A percentile compares a stretch with the other conserved stretches of the same genome.
phyloP scores from a whole-genome alignment of 2,329 filamentous ascomycete genomes.

The Ophiocordyceps camponoti-saundersi region DNA sequence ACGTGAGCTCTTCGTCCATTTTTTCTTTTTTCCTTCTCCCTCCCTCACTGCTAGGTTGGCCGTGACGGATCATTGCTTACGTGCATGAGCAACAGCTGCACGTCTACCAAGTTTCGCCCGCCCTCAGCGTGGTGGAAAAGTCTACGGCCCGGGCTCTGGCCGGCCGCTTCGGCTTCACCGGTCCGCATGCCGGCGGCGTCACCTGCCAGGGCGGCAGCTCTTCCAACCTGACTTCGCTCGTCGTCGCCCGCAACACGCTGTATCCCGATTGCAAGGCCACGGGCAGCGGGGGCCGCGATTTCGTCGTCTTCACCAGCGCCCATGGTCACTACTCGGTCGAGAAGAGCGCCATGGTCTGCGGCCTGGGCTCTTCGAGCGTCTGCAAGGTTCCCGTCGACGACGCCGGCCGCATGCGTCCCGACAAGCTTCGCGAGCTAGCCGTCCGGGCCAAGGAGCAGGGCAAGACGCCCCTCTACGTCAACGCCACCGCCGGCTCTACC shows the following conservation, averaged over 20 bases:
- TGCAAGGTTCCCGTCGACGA: slow-evolving; percentile 58
- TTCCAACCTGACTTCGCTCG: slow-evolving; percentile 71
- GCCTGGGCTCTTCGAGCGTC: slow-evolving; percentile 61
- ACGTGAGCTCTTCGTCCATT: slow-evolving; percentile 29
- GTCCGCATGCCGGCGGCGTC: slow-evolving; percentile 55
- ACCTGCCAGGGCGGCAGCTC: slow-evolving; percentile 69
- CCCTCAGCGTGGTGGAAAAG: slow-evolving; percentile 77
- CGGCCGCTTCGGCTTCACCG: slow-evolving; percentile 56
- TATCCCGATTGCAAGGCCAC: slow-evolving; percentile 60
- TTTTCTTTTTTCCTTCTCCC: background rate
- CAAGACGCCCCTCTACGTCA: slow-evolving; percentile 82
- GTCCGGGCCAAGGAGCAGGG: slow-evolving; percentile 44
- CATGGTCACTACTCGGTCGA: slow-evolving; percentile 93
- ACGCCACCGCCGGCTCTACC: slow-evolving; percentile 87
- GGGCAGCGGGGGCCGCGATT: slow-evolving; percentile 48
- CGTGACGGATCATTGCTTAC: background rate
- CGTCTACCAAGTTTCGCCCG: slow-evolving; percentile 86
- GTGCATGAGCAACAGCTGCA: slow-evolving; percentile 38
- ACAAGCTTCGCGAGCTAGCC: slow-evolving; percentile 47
- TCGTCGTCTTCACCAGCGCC: slow-evolving; percentile 73
- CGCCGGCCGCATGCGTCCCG: slow-evolving; percentile 52
- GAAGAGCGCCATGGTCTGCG: slow-evolving; percentile 83
- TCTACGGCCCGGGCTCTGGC: slow-evolving; percentile 59
- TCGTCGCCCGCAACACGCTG: slow-evolving; percentile 74
- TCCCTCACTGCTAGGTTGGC: background rate